Evolutionary conservation across 495 filamentous ascomycete genomes (phyloP), one percentile per base, ranked within the genome.

Genomic region (Penicillium paradoxum): DNA sequence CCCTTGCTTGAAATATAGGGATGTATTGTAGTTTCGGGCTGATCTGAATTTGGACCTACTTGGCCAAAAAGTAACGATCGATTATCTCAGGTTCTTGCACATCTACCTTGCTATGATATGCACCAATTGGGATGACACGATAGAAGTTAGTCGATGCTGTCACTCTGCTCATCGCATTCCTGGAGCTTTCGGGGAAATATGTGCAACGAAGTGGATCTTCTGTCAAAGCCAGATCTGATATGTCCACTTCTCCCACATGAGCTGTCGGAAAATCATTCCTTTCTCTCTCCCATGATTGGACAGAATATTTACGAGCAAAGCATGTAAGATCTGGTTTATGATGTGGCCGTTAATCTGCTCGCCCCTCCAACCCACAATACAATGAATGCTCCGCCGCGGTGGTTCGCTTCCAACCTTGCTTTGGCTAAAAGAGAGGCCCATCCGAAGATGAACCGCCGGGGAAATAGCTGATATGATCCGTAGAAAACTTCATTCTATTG

Each of bases 401-500:
- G 24, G 50, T 57, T 49, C 47, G 33, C 49, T 22, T 48, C 32
- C 15, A 42, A 46, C 27, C 18, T 19, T 51, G 11, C 33, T 37
- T 43, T 44, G 40, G 46, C 46, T 40, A 38, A 21, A 7, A 27
- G n/a, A n/a, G n/a, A 27, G 24, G 24, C 24, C 24, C 7, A 27
- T 27, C 24, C 9, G 25, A 18, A 21, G 30, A 10, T 17, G 17
- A 49, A 50, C 39, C 17, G 2, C 18, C 18, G 24, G 27, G 4
- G 8, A 34, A 29, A 40, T 15, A 21, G 18, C 40, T 18, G n/a
- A 38, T 53, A n/a, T 54, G 45, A 60, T 49, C 53, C 22, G 50
- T 57, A 42, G 24, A 34, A 8, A 21, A 1, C 6, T 25, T 18
- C 40, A 36, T 47, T 29, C 37, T 11, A 45, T 34, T 47, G 45